A percentile compares a stretch with the other conserved stretches of the same genome.
These are phyloP conservation scores for Populus trichocarpa DNA, from an alignment of 441 rosid species.

Conservation along the genomic window DNA sequence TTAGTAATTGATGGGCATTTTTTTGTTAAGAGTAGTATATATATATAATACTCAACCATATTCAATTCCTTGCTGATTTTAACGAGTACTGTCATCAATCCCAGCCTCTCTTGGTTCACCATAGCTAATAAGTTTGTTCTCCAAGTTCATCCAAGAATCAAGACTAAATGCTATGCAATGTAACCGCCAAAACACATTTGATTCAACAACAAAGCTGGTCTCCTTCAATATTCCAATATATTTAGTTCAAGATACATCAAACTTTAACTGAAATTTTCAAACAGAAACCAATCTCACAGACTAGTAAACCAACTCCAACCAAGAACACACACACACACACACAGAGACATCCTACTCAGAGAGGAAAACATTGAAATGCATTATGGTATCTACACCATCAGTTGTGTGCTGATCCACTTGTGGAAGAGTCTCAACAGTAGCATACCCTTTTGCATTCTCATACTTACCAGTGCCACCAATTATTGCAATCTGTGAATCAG, in stretches of 20 bases:
- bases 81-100: neutral
- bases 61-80: no score
- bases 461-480: conserved; percentile 51
- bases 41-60: no score
- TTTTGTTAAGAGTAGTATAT: no score
- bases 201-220: neutral
- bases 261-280: neutral
- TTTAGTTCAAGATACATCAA: neutral
- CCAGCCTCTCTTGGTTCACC: neutral
- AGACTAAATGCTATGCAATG: neutral
- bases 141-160: neutral
- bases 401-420: conserved; percentile 32
- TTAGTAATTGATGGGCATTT: neutral
- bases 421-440: conserved; percentile 32
- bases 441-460: conserved; percentile 36
- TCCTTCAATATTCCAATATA: neutral
- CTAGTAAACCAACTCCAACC: neutral
- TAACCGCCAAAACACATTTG: neutral
- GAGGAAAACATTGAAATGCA: conserved; percentile 26
- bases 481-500: conserved; percentile 39
- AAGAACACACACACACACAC: neutral
- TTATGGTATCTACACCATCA: conserved; percentile 39
- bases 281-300: neutral
- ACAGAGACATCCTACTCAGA: conserved; percentile 3
- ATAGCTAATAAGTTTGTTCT: neutral